Base-by-base conservation (phyloP, 495 filamentous ascomycete genomes). In the Penicillium steckii region DNA sequence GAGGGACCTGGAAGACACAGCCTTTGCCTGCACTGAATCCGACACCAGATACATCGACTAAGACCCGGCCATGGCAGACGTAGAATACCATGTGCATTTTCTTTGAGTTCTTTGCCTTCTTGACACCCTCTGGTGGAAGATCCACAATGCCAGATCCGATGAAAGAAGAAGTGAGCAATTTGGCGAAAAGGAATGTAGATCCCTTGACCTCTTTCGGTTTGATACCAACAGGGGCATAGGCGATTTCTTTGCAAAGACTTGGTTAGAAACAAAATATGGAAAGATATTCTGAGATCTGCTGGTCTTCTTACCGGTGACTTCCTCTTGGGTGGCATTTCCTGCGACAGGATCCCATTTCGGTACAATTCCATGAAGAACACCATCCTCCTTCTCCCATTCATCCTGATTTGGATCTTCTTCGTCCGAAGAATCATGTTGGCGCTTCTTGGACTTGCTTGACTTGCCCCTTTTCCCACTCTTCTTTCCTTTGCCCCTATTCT, bases 21-120 rank as follows among this genome's bases (percentile, higher is more conserved):
- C 92, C 92, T 59, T 88, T 89, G 10, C 86, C 81, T 51, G 95
- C 89, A 52, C 85, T 80, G 64, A 96, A 97, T 55, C 76, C 76
- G n/a, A 83, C 88, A n/a, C 87, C 85, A 1, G 74, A 75, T 8
- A 79, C 71, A 53, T 88, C 87, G 10, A 97, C 81, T 42, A 82
- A 85, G 29, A 96, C 90, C 43, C 84, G 80, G 6, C 94, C 94
- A 18, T 76, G 68, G 50, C 87, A 83, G 25, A 98, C 87, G 66
- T 94, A 97, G 64, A 98, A 97, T 1, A 87, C 86, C 85, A 97
- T 89, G 56, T 96, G 91, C 87, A 96, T 96, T 69, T 87, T 90
- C 46, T 93, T 81, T 4, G 86, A 85, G 60, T 95, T 96, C 76
- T 97, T 98, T 15, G 83, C 80, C 55, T 86, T 80, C 79, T 98